Evolutionary conservation across 1,284 basidiomycete species (phyloP), one percentile per base, ranked within the genome.

Genomic region (Cystobasidium sp.): DNA sequence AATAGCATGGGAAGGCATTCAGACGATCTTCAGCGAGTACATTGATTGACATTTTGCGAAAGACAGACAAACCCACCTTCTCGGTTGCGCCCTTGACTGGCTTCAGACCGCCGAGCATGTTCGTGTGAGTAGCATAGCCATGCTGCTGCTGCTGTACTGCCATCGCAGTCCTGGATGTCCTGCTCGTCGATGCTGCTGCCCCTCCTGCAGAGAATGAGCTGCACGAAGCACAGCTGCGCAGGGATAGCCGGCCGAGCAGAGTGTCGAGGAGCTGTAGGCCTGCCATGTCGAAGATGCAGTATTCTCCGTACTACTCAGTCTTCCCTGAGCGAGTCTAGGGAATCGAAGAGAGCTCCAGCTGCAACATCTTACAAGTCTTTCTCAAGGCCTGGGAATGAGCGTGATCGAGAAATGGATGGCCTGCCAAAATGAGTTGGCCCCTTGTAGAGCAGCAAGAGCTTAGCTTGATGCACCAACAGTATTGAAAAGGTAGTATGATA

Each of bases 91-190:
- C 72, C 1, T 12, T 20, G 24, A 37, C 65, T 9, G 75, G 70
- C 53, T 46, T 44, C 39, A 75, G 41, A 1, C 31, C 22, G 7
- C 69, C 75, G 16, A 75, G 68, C 16, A 73, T 43, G 52, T 75
- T 75, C 43, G 59, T 58, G 46, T 62, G 44, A 10, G 69, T 71
- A 5, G 69, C 69, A 63, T 71, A 71, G 3, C 49, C 53, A 22
- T 44, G 56, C 24, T 37, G 46, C 44, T n/a, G 39, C 24, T 37
- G 55, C 31, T 31, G 31, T 31, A 1, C 31, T 31, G 31, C 31
- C 31, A 31, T 31, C 31, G 31, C 31, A 31, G 31, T 16, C 51
- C 49, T 7, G 14, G 55, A n/a, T 14, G n/a, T 37, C 24, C 16
- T n/a, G 24, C 16, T 22, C 14, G 62, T 37, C 44, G 62, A 39